Evolutionary conservation across 768 basidiomycete species (phyloP).

Genomic region (Russula olivacea): DNA sequence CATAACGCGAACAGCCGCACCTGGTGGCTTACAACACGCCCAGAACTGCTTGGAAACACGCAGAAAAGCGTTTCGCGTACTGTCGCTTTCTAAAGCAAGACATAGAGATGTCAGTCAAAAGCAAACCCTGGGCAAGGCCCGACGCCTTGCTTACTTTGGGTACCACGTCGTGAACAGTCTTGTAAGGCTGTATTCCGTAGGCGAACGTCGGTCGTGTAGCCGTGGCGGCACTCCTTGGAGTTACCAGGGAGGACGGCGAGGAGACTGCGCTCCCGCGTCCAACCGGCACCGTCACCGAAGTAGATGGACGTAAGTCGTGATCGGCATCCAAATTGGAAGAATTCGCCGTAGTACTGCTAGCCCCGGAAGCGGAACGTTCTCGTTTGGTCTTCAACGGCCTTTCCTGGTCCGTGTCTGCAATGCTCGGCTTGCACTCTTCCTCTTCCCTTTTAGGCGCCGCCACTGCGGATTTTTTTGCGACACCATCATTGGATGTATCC

Average conservation of each 20-base stretch:
- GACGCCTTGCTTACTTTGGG: not conserved
- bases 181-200: slow-evolving; percentile 47
- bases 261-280: not conserved
- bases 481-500: not conserved
- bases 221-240: not conserved
- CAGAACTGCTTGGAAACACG: slow-evolving; percentile 73
- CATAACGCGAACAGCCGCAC: slow-evolving; percentile 34
- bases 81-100: not conserved
- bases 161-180: slow-evolving; percentile 36
- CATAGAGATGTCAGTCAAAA: not conserved
- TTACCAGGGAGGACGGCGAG: not conserved
- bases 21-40: slow-evolving; percentile 65
- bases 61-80: slow-evolving; percentile 61
- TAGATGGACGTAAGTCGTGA: not conserved
- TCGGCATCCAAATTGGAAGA: not conserved
- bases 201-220: slow-evolving; percentile 24
- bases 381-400: not conserved
- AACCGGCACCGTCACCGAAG: not conserved
- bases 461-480: not conserved
- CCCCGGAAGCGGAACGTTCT: not conserved
- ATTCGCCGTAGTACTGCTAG: not conserved
- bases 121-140: not conserved
- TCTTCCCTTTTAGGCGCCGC: not conserved
- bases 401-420: not conserved
- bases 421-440: not conserved